Conservation (phyloP, 75 land plant genomes). For the Gnetum montanum region DNA sequence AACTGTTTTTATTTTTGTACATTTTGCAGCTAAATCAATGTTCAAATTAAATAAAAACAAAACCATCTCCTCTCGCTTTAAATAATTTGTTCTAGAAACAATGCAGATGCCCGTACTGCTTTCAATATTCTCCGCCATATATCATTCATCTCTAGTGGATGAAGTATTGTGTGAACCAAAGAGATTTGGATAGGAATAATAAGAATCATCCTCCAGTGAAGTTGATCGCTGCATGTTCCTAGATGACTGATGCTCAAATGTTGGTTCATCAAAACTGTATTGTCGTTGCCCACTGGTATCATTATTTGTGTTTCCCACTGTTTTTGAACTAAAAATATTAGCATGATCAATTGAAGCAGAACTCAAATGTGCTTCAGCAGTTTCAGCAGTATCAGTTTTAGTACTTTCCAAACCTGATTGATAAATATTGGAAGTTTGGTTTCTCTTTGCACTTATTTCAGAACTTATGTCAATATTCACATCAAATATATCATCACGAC, state of each 20-base stretch:
- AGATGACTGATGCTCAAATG: neutral
- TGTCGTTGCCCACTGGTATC: constrained; percentile 1
- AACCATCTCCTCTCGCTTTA: too few species aligned
- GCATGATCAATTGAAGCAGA: neutral
- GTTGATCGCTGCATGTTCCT: neutral
- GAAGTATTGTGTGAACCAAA: constrained; percentile 10
- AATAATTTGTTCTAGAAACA: too few species aligned
- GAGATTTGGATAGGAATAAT: constrained; percentile 18
- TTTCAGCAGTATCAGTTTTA: neutral
- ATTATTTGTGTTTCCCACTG: neutral
- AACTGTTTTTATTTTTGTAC: too few species aligned
- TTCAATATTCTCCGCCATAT: too few species aligned
- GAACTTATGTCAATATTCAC: neutral
- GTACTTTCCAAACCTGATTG: neutral
- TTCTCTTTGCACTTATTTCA: neutral
- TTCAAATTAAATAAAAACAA: too few species aligned
- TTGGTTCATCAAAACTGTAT: neutral
- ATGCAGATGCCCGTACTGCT: too few species aligned
- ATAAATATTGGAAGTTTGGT: neutral
- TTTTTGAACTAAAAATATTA: neutral
- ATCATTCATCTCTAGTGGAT: too few species aligned
- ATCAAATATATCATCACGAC: constrained; percentile 4
- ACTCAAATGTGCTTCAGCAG: neutral
- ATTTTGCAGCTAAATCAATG: too few species aligned
- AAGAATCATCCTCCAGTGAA: constrained; percentile 20